phyloP scores from a whole-genome alignment of 805 yeast species.

The Teunomyces pallodes region DNA sequence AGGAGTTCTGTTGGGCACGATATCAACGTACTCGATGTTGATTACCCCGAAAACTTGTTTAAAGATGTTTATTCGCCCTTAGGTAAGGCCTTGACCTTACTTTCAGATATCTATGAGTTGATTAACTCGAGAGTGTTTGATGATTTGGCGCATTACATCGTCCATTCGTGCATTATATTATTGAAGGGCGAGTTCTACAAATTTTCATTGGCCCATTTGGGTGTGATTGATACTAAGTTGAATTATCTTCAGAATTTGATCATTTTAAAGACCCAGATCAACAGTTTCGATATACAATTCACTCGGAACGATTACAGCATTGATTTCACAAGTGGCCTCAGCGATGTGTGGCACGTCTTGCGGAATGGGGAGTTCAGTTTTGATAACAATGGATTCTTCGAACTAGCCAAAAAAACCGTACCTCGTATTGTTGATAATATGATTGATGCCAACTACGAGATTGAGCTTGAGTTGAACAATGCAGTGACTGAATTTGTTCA shows the following conservation, averaged over 20 bases:
- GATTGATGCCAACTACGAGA: constrained; percentile 72
- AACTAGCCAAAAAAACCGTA: constrained; percentile 61
- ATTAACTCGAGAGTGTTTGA: constrained; percentile 78
- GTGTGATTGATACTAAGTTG: constrained; percentile 56
- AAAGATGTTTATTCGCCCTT: constrained; percentile 68
- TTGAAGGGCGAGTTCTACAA: constrained; percentile 52
- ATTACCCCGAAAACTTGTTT: constrained; percentile 36
- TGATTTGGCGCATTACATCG: constrained; percentile 82
- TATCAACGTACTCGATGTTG: constrained; percentile 24
- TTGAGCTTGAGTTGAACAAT: constrained; percentile 69
- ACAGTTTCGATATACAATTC: constrained; percentile 75
- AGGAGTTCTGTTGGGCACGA: constrained; percentile 13
- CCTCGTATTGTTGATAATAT: constrained; percentile 79
- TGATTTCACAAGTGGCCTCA: constrained; percentile 75
- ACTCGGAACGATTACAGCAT: constrained; percentile 68
- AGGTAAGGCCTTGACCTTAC: constrained; percentile 60
- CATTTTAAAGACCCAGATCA: constrained; percentile 64
- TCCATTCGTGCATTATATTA: constrained; percentile 71
- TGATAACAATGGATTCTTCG: constrained; percentile 37
- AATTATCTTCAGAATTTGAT: constrained; percentile 72
- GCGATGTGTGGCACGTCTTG: constrained; percentile 40
- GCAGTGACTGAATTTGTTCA: constrained; percentile 69
- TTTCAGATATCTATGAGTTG: constrained; percentile 77
- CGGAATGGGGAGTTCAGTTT: constrained; percentile 38
- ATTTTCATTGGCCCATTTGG: constrained; percentile 44